Base-by-base conservation (phyloP, 805 yeast genomes). In the Suhomyces faveliae region DNA sequence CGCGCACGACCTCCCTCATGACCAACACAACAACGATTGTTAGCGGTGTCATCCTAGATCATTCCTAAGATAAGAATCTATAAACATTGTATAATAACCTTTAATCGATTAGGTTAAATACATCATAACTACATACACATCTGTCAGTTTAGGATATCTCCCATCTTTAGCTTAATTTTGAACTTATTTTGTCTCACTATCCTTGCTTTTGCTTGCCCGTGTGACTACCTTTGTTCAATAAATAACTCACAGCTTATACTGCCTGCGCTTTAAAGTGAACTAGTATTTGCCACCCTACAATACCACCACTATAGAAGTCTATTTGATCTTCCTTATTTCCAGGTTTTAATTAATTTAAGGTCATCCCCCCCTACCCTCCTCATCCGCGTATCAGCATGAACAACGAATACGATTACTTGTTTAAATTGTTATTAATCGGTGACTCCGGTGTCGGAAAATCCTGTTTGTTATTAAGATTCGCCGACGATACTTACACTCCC, bases 391-490 rank as follows among this genome's bases (percentile, higher is more conserved):
- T 13, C 22, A 44, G 47, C 48, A 87, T 87, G 94, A 87, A 87
- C 72, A 85, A 85, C 78, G 96, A 95, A 74, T 94, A 94, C 97
- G 99, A 94, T 73, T 94, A 90, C 68, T 80, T 94, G 64, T 94
- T 94, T 77, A 94, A 94, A 73, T 81, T 94, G 59, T 78, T 94
- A 66, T 82, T 94, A 73, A 94, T 94, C 62, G 99, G 99, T 52
- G 97, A 94, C 71, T 92, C 98, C 41, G 99, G 99, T 59, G 99
- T 94, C 43, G 99, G 99, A 53, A 94, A 94, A 70, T 90, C 97
- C 6, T 94, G 98, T 79, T 77, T 94, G 66, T 77, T 94, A 63
- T 77, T 94, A 64, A 84, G 99, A 71, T 94, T 94, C 67, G 96
- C 97, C 45, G 99, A 94, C 69, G 95, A 92, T 73, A 90, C 97